Base-by-base conservation (phyloP, 768 basidiomycete species). In the Phanerochaete carnosa region DNA sequence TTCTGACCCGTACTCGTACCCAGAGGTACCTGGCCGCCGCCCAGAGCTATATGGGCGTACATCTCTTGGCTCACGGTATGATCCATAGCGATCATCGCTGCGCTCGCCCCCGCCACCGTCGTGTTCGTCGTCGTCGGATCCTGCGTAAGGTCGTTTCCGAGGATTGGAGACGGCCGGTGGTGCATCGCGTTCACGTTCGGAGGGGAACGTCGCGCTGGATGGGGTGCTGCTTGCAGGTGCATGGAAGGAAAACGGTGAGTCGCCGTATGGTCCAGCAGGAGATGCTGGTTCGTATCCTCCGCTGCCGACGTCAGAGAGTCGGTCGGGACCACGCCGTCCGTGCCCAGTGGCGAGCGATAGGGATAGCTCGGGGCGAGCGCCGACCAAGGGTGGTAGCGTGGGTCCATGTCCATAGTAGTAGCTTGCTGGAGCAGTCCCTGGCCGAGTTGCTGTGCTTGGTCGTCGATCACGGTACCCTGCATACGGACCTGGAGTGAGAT, bases 231-330 rank as follows among this genome's bases (percentile, higher is more conserved):
- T 74, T 71, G 86, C 23, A 46, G 62, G 87, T 64, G 88, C 82
- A 78, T 86, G 83, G 85, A 89, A 91, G 78, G 81, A 89, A 83
- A 90, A 90, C 57, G 89, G 89, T 61, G 85, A 87, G 74, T 87
- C 87, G 73, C 80, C 72, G 64, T 58, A 60, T 65, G 54, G 23
- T 32, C 71, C 69, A 65, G 65, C 57, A 63, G 73, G 69, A 60
- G 69, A 65, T 62, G 69, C 65, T 53, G 70, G 71, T 58, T 74
- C 71, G 65, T 69, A 67, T 68, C 63, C 59, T 65, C 68, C 59
- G 46, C 65, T 49, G 57, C 62, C 64, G 62, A 62, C 66, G 68
- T 55, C 69, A 68, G 28, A 22, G 39, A 43, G 39, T 61, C 49
- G 33, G 35, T 49, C 37, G 47, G 26, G 37, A 12, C 30, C 46